Base-by-base conservation (phyloP, 306 rosid genomes). In the Quercus rubra region DNA sequence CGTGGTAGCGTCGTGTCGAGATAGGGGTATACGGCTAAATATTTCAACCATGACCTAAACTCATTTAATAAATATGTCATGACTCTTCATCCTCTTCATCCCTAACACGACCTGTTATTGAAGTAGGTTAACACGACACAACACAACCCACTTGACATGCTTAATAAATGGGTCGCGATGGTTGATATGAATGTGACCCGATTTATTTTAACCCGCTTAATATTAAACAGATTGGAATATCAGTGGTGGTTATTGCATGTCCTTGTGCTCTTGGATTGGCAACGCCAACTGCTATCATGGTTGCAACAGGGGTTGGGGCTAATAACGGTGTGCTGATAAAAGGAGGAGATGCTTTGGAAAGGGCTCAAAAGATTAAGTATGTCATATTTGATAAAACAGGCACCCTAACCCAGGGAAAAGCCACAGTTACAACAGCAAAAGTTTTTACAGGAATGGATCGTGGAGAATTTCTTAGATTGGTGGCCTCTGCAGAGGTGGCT, bases 191-290 rank as follows among this genome's bases (percentile, higher is more conserved):
- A 35, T 35, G 41, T 35, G 2, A 35, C 41, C 41, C 41, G 41
- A 6, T 9, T 6, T 35, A 35, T 35, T 35, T 35, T 9, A 1
- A 35, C 41, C 2, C 2, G 0, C 9, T 35, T 35, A 35, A 35
- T 35, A 35, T 38, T 38, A 38, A 38, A 38, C 5, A 31, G 35
- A 4, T 31, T 31, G 35, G 35, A 33, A 95, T 95, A 88, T 82
- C 93, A 69, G 98, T 93, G 20, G 97, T 95, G 83, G 99, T 95
- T 77, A 93, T 95, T 84, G 98, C 99, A 55, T 95, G 98, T 72
- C 99, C 99, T 27, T 95, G 98, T 85, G 98, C 99, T 58, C 97
- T 95, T 76, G 98, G 98, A 71, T 89, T 95, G 92, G 99, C 99
- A 78, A 95, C 97, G 33, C 98, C 98, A 64, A 95, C 99, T 73